Conservation (phyloP, 805 yeast genomes). For the Debaryomyces tyrocola region DNA sequence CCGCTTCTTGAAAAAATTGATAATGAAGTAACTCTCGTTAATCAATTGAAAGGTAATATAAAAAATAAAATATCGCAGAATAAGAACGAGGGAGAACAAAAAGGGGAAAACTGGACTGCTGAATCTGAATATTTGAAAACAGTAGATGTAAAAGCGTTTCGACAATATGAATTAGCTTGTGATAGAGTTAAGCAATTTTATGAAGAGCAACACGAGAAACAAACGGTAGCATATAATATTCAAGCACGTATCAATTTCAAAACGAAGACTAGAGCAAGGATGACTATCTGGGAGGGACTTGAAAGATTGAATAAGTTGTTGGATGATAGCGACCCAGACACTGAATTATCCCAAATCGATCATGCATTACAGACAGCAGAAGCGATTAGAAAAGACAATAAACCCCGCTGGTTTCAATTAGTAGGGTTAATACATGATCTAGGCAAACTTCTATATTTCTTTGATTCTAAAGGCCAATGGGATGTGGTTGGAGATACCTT, state of each 20-base stretch:
- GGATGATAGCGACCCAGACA: slow-evolving; percentile 76
- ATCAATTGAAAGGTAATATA: slow-evolving; percentile 19
- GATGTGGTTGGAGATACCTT: slow-evolving; percentile 80
- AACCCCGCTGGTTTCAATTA: slow-evolving; percentile 75
- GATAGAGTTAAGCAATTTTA: slow-evolving; percentile 67
- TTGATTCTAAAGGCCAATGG: slow-evolving; percentile 76
- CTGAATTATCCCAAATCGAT: slow-evolving; percentile 71
- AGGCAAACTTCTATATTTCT: slow-evolving; percentile 68
- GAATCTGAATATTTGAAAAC: slow-evolving; percentile 30
- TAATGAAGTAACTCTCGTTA: slow-evolving; percentile 24
- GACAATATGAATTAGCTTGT: slow-evolving; percentile 70
- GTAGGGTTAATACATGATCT: slow-evolving; percentile 73
- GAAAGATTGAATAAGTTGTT: slow-evolving; percentile 58
- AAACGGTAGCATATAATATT: slow-evolving; percentile 70
- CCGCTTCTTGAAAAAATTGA: slow-evolving; percentile 25
- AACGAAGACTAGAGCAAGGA: slow-evolving; percentile 61
- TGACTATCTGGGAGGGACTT: slow-evolving; percentile 74
- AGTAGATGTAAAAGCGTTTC: slow-evolving; percentile 44
- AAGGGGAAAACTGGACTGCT: slow-evolving; percentile 19
- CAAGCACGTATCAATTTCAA: slow-evolving; percentile 73
- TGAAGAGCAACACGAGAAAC: slow-evolving; percentile 65
- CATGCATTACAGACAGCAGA: slow-evolving; percentile 78
- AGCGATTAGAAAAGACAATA: slow-evolving; percentile 64
- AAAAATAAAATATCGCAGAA: slow-evolving; percentile 1
- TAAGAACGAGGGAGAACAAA: slow-evolving; percentile 3